Evolutionary conservation across 2,329 filamentous ascomycete species (phyloP), one percentile per base, ranked within the genome.

Genomic region (Penicillium sp.): DNA sequence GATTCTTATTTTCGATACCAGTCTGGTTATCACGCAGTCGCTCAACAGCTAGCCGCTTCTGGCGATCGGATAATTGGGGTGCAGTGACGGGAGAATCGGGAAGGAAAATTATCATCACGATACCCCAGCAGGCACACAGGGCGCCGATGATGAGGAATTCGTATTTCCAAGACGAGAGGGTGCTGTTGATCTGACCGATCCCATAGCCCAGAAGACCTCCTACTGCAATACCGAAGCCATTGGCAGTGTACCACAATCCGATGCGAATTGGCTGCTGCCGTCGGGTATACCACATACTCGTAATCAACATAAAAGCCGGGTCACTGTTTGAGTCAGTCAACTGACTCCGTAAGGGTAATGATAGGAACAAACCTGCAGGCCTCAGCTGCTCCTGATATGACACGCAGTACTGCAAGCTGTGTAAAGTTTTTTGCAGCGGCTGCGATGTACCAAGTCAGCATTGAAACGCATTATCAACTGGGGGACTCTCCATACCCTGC

Each of bases 221-320:
- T 2, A 78, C 67, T 8, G 77, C 77, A 2, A 77, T 75, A 3
- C 74, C 74, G n/a, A 75, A 63, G 1, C 75, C 77, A 35, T 78
- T 78, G 3, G 74, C 75, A 0, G 72, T 65, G 45, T 71, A 72
- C 62, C 66, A 70, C 3, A 68, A 51, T 3, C 65, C 65, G 33
- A 68, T 67, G 16, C 69, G 62, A 7, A 64, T 61, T 3, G 64
- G 66, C 42, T 72, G 68, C 47, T 72, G 54, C 1, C 53, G 31
- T 5, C 63, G 57, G 7, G 59, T 65, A 43, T 65, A 67, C 48
- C 60, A 66, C 45, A 61, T 64, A 5, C 57, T 55, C 2, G 57
- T 58, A 9, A 86, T 81, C 1, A 87, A 69, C 76, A 87, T 84
- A 55, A 86, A 84, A 0, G 78, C 79, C 0, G 84, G 84, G 60